Conservation (phyloP, 192 early-diverging fungal species). For the Umbelopsis ramanniana region DNA sequence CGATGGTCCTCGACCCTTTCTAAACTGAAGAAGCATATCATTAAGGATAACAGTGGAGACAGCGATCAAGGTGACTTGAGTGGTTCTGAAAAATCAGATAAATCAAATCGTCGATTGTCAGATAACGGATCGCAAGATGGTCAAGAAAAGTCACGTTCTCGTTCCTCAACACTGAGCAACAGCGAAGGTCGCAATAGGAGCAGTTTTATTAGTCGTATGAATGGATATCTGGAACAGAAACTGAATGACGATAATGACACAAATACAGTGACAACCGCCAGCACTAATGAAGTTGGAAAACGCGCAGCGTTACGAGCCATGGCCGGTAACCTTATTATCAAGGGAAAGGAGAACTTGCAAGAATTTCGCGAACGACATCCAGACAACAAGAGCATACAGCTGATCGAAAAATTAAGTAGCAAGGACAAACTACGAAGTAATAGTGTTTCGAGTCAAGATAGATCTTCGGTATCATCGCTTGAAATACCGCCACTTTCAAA, state of each 20-base stretch:
- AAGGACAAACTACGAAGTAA: neutral
- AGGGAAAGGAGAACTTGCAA: constrained; percentile 9
- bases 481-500: neutral
- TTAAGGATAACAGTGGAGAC: neutral
- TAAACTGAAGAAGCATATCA: constrained; percentile 3
- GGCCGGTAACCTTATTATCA: neutral
- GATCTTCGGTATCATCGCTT: neutral
- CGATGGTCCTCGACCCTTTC: neutral
- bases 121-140: neutral
- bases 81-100: constrained; percentile 1
- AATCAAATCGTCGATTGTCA: neutral
- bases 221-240: constrained; percentile 11
- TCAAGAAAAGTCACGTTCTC: neutral
- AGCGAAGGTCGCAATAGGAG: neutral
- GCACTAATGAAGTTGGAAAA: neutral
- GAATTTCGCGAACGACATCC: constrained; percentile 7
- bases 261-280: neutral
- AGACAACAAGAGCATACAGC: neutral
- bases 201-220: constrained; percentile 13
- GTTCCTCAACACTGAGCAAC: constrained; percentile 10
- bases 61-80: neutral
- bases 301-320: neutral
- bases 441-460: neutral
- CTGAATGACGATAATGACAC: neutral
- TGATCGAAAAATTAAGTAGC: neutral